Evolutionary conservation across 2,329 filamentous ascomycete species (phyloP).

Genomic region (Trichoderma gracile): DNA sequence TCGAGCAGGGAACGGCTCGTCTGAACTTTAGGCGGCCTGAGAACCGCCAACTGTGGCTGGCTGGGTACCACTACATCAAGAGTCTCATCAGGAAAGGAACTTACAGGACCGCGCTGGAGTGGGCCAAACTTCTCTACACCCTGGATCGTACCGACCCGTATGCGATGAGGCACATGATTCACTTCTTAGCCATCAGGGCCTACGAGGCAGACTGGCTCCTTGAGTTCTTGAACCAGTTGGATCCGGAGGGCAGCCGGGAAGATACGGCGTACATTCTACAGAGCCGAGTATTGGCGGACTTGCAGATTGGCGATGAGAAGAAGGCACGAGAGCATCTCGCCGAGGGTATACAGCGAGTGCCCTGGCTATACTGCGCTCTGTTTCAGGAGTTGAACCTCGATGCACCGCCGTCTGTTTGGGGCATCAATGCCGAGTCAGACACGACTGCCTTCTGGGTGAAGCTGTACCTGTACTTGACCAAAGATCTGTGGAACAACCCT

Average conservation of each 20-base stretch:
- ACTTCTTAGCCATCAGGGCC: conserved; percentile 80
- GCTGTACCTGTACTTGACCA: conserved; percentile 73
- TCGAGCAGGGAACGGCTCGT: conserved; percentile 76
- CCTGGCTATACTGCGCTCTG: conserved; percentile 81
- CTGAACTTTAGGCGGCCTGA: conserved; percentile 80
- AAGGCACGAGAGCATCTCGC: conserved; percentile 66
- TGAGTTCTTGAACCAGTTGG: conserved; percentile 58
- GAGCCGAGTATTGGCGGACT: conserved; percentile 72
- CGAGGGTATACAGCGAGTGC: conserved; percentile 69
- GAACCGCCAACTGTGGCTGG: conserved; percentile 91
- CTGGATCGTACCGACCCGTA: conserved; percentile 81
- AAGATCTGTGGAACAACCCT: conserved; percentile 83
- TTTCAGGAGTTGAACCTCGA: conserved; percentile 80
- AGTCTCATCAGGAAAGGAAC: conserved; percentile 89
- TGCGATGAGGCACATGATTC: conserved; percentile 75
- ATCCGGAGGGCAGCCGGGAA: conserved; percentile 40
- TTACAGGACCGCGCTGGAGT: conserved; percentile 89
- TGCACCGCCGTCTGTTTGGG: conserved; percentile 81
- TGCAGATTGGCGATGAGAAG: conserved; percentile 66
- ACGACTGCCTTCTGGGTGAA: conserved; percentile 68
- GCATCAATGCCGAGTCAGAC: conserved; percentile 63
- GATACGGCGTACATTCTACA: conserved; percentile 70
- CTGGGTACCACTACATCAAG: conserved; percentile 83
- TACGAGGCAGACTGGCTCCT: conserved; percentile 75
- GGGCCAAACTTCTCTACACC: conserved; percentile 80